Base-by-base conservation (phyloP, 83 land plant genomes). In the Larix sibirica region DNA sequence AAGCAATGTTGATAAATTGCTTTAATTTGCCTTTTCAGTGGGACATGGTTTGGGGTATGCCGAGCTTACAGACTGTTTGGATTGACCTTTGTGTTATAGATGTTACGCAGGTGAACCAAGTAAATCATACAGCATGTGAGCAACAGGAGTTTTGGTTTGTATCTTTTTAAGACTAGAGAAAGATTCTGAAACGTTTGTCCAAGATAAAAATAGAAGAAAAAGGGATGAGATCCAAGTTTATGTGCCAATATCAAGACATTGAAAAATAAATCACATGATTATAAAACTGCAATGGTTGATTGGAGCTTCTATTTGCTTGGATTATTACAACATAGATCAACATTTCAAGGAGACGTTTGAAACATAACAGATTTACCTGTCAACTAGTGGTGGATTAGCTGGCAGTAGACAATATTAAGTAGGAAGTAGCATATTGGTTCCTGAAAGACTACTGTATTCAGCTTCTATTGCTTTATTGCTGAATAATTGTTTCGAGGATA, bases 41-140 rank as follows among this genome's bases (percentile, higher is more conserved):
- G 54, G 58, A 47, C 77, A 38, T 47, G 26, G 58, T 74, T 56
- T 44, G 77, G 77, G 77, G 77, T 26, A 74, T 47, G 77, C 56
- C 21, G 58, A 44, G 58, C 77, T 24, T 74, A 74, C 6, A n/a
- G 56, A 21, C 4, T 74, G 56, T 18, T n/a, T 24, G 16, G 58
- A n/a, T 74, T 74, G 77, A 74, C 58, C 47, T 44, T 47, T 23
- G n/a, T 74, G 21, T 10, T 44, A 54, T 54, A 54, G 16, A 54
- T 54, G 58, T 14, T 54, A 54, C 13, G 12, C 12, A 9, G 44
- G 42, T n/a, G 26, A 74, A n/a, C 58, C 42, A 24, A 54, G 10
- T 24, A 74, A 6, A 74, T 74, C 58, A 12, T 21, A 47, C 58
- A 74, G 58, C 44, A 74, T 74, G 58, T 23, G 77, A 74, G 77